These are phyloP conservation scores for Tolypocladium tropicale DNA, from an alignment of 2,329 filamentous ascomycete genomes.

Conservation along the genomic window DNA sequence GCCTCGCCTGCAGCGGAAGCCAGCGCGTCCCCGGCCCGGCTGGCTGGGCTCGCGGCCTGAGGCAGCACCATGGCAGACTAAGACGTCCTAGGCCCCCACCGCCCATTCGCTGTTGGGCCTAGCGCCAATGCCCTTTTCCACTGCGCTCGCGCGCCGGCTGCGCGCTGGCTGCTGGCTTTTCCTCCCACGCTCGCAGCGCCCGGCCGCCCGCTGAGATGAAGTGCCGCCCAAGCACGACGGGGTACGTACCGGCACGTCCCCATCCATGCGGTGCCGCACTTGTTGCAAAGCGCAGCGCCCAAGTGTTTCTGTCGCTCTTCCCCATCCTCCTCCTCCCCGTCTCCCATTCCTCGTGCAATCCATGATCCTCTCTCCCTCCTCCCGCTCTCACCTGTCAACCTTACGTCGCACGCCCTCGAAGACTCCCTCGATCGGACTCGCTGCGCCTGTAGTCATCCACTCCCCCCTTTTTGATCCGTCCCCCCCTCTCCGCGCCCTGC, in stretches of 20 bases:
- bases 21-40: not conserved
- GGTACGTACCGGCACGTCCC: slow-evolving; percentile 11
- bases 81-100: slow-evolving; percentile 21
- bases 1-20: not conserved
- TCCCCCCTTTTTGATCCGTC: slow-evolving; percentile 8
- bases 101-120: slow-evolving; percentile 23
- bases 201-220: slow-evolving; percentile 1
- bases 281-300: slow-evolving; percentile 11
- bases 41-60: slow-evolving; percentile 6
- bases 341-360: slow-evolving; percentile 20
- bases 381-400: slow-evolving; percentile 8
- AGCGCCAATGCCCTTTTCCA: slow-evolving; percentile 17
- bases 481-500: slow-evolving; percentile 6
- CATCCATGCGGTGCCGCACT: slow-evolving; percentile 1
- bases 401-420: slow-evolving; percentile 9
- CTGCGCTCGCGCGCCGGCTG: not conserved
- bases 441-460: not conserved
- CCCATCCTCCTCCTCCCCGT: slow-evolving; percentile 24
- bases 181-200: not conserved
- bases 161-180: not conserved
- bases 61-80: slow-evolving; percentile 14
- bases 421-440: slow-evolving; percentile 2
- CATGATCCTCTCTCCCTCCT: slow-evolving; percentile 18
- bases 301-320: slow-evolving; percentile 24
- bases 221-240: not conserved